Percentiles rank a stretch among this genome's conserved stretches.
Conservation (phyloP, 1,284 basidiomycete genomes). For the Violaceomyces palustris region DNA sequence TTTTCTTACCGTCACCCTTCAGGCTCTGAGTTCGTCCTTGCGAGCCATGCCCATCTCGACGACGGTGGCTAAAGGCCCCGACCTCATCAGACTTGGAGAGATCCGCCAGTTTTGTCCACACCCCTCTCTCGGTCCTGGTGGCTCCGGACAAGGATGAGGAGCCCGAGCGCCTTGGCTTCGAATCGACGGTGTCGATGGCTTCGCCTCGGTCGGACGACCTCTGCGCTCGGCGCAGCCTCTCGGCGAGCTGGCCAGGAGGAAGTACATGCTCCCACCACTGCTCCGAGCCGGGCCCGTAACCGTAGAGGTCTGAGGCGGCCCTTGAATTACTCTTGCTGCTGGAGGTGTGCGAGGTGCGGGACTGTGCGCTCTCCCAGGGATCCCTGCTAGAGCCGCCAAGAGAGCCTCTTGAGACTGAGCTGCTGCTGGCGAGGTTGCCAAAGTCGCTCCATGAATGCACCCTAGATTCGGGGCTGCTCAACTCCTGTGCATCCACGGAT, state of each 20-base stretch:
- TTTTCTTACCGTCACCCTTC: not conserved
- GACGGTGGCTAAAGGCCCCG: not conserved
- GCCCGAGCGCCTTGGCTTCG: slow-evolving; percentile 10
- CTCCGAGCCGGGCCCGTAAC: no score
- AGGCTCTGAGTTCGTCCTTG: not conserved
- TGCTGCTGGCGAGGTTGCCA: no score
- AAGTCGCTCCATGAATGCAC: no score
- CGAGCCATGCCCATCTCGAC: not conserved
- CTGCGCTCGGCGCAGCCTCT: slow-evolving; percentile 36
- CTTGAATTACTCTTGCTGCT: not conserved
- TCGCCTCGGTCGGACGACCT: slow-evolving; percentile 6
- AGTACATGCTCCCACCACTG: slow-evolving; percentile 44
- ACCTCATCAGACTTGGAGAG: not conserved
- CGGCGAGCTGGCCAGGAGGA: slow-evolving; percentile 39
- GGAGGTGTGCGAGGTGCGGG: no score
- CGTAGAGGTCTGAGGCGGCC: not conserved
- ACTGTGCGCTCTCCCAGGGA: no score
- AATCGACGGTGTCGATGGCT: slow-evolving; percentile 11
- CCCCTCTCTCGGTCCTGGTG: slow-evolving; percentile 20
- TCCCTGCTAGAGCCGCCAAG: no score
- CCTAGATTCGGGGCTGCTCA: no score
- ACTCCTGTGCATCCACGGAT: no score
- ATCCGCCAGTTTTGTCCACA: slow-evolving; percentile 23
- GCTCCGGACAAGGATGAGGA: slow-evolving; percentile 10
- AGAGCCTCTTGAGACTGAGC: no score